Evolutionary conservation across 352 stramenopile species (phyloP).

Genomic region (Phytophthora podocarpi): DNA sequence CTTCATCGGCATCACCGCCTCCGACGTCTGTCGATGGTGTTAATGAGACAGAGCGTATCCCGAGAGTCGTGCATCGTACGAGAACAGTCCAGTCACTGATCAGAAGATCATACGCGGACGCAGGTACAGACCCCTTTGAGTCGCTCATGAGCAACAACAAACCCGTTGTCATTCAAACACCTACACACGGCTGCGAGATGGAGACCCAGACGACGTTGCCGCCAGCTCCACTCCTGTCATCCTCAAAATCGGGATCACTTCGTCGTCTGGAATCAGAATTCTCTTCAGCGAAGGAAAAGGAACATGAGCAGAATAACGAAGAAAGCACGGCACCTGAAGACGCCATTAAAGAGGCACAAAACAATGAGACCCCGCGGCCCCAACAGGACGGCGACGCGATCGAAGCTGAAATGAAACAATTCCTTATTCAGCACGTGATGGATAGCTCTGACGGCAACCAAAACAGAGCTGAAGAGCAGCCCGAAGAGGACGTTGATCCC

Average conservation of each 20-base stretch:
- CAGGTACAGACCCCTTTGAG: slow-evolving; percentile 63
- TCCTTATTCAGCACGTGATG: slow-evolving; percentile 42
- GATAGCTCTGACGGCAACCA: slow-evolving; percentile 19
- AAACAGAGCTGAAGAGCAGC: slow-evolving; percentile 17
- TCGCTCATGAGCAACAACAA: slow-evolving; percentile 39
- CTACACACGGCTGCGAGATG: slow-evolving; percentile 33
- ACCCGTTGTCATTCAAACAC: background rate
- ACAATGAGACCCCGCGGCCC: slow-evolving; percentile 1
- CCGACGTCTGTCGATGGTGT: slow-evolving; percentile 4
- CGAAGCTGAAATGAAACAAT: slow-evolving; percentile 64
- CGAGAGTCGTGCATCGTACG: slow-evolving; percentile 23
- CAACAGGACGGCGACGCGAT: slow-evolving; percentile 42
- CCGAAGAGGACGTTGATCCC: slow-evolving; percentile 19
- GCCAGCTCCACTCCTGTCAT: slow-evolving; percentile 31
- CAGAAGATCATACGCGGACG: slow-evolving; percentile 42
- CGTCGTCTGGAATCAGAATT: background rate
- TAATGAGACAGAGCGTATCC: slow-evolving; percentile 8
- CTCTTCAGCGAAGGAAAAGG: background rate
- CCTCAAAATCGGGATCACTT: slow-evolving; percentile 25
- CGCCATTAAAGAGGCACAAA: background rate
- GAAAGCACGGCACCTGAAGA: slow-evolving; percentile 1
- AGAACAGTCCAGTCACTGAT: slow-evolving; percentile 36
- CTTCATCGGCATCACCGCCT: background rate
- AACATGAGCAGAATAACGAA: slow-evolving; percentile 15
- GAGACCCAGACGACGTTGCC: slow-evolving; percentile 59